phyloP scores from a whole-genome alignment of 2,329 filamentous ascomycete species.

The Aureobasidium subglaciale region DNA sequence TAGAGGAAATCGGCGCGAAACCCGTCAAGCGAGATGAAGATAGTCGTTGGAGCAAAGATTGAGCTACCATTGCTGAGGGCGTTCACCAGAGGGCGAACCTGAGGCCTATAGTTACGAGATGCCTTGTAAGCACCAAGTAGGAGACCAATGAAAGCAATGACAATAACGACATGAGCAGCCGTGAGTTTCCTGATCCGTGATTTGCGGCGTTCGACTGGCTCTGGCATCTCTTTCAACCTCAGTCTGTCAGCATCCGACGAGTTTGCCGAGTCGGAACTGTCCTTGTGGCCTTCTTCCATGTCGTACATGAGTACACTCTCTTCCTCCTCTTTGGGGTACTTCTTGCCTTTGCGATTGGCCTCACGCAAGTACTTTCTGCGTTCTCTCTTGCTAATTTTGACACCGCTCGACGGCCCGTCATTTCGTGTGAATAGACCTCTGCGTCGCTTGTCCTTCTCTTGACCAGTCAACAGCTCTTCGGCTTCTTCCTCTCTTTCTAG shows the following conservation, averaged over 20 bases:
- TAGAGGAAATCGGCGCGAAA: conserved; percentile 91
- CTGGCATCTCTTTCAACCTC: conserved; percentile 46
- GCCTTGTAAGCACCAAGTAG: conserved; percentile 51
- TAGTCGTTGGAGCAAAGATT: conserved; percentile 82
- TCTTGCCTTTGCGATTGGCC: conserved; percentile 25
- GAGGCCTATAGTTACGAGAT: conserved; percentile 30
- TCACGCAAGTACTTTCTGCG: conserved; percentile 24
- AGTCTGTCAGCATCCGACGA: conserved; percentile 43
- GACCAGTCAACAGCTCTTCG: conserved; percentile 34
- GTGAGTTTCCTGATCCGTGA: conserved; percentile 33
- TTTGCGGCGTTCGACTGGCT: conserved; percentile 35
- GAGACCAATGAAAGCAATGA: conserved; percentile 48
- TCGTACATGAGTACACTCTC: conserved; percentile 78
- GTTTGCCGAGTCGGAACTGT: conserved; percentile 45
- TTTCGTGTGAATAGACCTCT: conserved; percentile 25
- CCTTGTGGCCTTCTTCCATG: conserved; percentile 76
- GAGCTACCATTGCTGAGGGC: conserved; percentile 71
- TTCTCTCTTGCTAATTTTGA: conserved; percentile 25
- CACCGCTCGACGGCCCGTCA: conserved; percentile 16
- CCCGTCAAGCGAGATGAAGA: conserved; percentile 88
- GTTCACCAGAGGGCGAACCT: conserved; percentile 3
- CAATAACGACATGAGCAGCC: conserved; percentile 38
- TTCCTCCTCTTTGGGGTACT: conserved; percentile 45
- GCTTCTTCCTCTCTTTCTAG: conserved; percentile 42
- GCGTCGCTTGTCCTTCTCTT: conserved; percentile 19